Percentiles rank a stretch among this genome's conserved stretches.
Conservation (phyloP, 441 rosid species). For the Pelargonium citronellum region DNA sequence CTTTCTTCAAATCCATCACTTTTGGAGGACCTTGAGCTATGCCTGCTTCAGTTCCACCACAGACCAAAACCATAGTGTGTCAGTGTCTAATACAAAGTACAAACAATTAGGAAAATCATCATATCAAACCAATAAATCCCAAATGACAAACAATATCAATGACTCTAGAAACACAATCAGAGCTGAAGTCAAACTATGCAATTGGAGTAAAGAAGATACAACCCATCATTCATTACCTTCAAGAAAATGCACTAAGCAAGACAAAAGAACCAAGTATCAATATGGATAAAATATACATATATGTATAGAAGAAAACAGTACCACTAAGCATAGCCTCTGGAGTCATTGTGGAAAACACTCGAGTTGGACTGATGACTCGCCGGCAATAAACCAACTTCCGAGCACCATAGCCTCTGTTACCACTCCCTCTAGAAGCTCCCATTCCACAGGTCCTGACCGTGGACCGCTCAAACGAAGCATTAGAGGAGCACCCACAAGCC, state of each 20-base stretch:
- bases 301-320: slow-evolving; percentile 22
- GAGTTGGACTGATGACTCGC: slow-evolving; percentile 36
- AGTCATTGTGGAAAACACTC: slow-evolving; percentile 48
- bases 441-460: slow-evolving; percentile 30
- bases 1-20: slow-evolving; percentile 44
- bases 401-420: slow-evolving; percentile 25
- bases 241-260: background rate
- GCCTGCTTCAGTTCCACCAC: slow-evolving; percentile 28
- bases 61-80: slow-evolving; percentile 15
- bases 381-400: slow-evolving; percentile 43
- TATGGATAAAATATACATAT: background rate
- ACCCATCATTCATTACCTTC: background rate
- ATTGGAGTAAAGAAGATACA: background rate
- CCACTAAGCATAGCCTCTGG: slow-evolving; percentile 47
- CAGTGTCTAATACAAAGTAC: slow-evolving; percentile 15
- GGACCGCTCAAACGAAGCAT: slow-evolving; percentile 22
- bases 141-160: background rate
- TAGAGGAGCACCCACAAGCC: slow-evolving; percentile 57
- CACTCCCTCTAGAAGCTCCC: slow-evolving; percentile 29
- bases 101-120: slow-evolving; percentile 9
- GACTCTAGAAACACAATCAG: background rate
- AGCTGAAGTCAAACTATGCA: background rate
- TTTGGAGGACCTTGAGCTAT: slow-evolving; percentile 40
- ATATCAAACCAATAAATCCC: slow-evolving; percentile 5
- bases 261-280: background rate